These are phyloP conservation scores for Alternaria atra DNA, from an alignment of 2,329 filamentous ascomycete species.

Conservation along the genomic window DNA sequence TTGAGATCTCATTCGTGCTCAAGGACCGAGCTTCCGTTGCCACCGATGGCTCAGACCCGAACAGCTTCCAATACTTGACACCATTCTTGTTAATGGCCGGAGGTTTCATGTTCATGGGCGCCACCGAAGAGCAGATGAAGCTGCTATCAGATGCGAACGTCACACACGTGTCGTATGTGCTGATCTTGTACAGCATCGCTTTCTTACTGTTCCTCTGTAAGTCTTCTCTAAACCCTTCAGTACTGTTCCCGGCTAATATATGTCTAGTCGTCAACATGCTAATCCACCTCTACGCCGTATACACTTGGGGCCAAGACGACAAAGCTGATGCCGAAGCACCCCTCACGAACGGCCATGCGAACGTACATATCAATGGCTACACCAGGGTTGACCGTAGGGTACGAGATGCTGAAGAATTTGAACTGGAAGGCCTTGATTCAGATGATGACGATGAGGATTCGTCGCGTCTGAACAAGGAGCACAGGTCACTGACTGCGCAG, in stretches of 20 bases:
- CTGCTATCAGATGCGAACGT: constrained; percentile 77
- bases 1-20: constrained; percentile 90
- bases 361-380: constrained; percentile 49
- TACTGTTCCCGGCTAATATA: constrained; percentile 20
- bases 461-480: constrained; percentile 35
- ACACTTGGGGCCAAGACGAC: constrained; percentile 57
- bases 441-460: constrained; percentile 75
- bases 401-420: constrained; percentile 89
- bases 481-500: constrained; percentile 23
- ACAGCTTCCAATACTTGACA: constrained; percentile 76
- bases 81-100: constrained; percentile 85
- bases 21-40: constrained; percentile 72
- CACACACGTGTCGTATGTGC: constrained; percentile 89
- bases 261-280: constrained; percentile 78
- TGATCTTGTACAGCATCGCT: constrained; percentile 89
- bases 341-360: constrained; percentile 39
- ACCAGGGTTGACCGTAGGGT: constrained; percentile 66
- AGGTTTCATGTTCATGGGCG: constrained; percentile 96
- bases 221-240: constrained; percentile 22
- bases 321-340: constrained; percentile 49
- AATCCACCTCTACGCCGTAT: constrained; percentile 80
- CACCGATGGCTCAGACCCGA: constrained; percentile 73
- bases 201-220: constrained; percentile 88
- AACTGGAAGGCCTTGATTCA: constrained; percentile 87
- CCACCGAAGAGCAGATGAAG: constrained; percentile 94